Evolutionary conservation across 164 flowering plant genomes (phyloP), one percentile per base, ranked within the genome.

Genomic region (Macadamia integrifolia): DNA sequence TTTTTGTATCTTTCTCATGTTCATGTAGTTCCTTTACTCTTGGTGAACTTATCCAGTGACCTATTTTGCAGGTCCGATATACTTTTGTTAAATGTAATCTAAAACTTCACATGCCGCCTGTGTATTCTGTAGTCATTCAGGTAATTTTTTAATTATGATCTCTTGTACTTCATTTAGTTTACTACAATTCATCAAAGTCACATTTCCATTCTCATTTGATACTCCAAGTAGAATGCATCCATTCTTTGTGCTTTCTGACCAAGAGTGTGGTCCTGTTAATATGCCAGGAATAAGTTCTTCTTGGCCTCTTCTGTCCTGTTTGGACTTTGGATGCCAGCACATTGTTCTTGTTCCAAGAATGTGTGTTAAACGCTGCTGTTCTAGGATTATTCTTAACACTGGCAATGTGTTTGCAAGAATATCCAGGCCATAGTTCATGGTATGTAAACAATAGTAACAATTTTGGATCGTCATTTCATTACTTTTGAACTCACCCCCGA

Each of bases 121-220:
- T 79, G 10, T 92, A 86, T 73, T 90, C 96, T 50, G 13, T 77
- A 29, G 83, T 83, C 65, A 90, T 90, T 66, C 97, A 92, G 91
- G 97, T 91, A 81, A 15, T 15, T 6, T 61, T 66, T 35, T 61
- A 61, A 11, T 61, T 46, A 52, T 30, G 23, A 12, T 62, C 30
- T 62, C 68, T 15, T 44, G 31, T 5, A 7, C 56, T 17, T 13
- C 11, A 15, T 23, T 6, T 1, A 46, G 3, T 8, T 58, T 28
- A 55, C 1, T 70, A 17, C 8, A 52, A 60, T 44, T 23, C 9
- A 9, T 28, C 2, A 6, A 31, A 12, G 9, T 29, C 13, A 13
- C n/a, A 15, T 71, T 59, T 59, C 23, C 10, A 15, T 32, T 49
- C n/a, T 52, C 53, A 57, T 17, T 56, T 43, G 29, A 15, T 52